Conservation (phyloP, 441 rosid species). For the Syzygium malaccense region DNA sequence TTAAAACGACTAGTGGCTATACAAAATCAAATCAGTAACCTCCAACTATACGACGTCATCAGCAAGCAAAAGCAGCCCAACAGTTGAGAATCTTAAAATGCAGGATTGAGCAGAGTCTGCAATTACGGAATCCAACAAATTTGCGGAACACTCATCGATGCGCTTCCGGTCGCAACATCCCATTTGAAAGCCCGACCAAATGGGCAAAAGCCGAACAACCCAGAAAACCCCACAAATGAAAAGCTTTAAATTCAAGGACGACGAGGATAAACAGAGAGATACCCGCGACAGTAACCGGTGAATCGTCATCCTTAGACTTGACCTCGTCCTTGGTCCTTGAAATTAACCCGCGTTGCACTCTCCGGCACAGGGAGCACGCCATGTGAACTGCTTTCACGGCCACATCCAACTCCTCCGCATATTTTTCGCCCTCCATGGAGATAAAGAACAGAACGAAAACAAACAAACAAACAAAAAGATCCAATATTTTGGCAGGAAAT, state of each 20-base stretch:
- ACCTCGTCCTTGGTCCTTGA: slow-evolving; percentile 22
- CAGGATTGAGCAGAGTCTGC: not conserved
- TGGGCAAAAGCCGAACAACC: not conserved
- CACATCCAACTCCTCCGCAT: slow-evolving; percentile 52
- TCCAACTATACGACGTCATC: not conserved
- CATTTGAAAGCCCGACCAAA: not conserved
- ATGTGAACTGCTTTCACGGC: slow-evolving; percentile 76
- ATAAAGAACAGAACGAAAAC: not conserved
- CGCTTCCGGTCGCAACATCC: not conserved
- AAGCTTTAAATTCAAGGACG: not conserved
- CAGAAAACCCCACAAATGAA: not conserved
- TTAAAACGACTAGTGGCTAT: not conserved
- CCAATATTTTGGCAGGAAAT: not conserved
- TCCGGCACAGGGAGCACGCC: slow-evolving; percentile 75
- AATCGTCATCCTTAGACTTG: slow-evolving; percentile 73
- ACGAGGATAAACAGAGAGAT: not conserved
- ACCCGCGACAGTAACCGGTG: slow-evolving; percentile 93
- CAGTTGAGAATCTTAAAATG: not conserved
- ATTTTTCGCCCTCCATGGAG: slow-evolving; percentile 36
- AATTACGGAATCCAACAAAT: not conserved
- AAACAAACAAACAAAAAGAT: not conserved
- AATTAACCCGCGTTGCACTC: slow-evolving; percentile 54
- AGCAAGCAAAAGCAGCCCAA: not conserved
- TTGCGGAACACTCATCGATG: not conserved
- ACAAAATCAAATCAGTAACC: not conserved